Percentiles rank a stretch among this genome's conserved stretches.
phyloP scores from a whole-genome alignment of 345 rosid species.

The Iberis pinnata region DNA sequence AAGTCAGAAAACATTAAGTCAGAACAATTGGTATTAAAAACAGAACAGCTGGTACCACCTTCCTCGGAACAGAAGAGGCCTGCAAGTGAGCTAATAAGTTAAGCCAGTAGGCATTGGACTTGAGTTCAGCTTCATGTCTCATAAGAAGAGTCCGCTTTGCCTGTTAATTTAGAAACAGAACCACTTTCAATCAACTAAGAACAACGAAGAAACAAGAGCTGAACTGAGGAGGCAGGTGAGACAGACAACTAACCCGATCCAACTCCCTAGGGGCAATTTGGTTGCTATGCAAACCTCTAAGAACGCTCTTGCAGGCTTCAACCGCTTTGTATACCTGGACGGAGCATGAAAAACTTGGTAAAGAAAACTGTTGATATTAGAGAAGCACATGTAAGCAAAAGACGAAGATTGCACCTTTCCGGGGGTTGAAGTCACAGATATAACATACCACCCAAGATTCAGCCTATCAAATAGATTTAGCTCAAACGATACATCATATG shows the following conservation, averaged over 20 bases:
- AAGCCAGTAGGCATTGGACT: slow-evolving; percentile 99
- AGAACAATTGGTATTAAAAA: background rate
- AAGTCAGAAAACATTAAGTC: slow-evolving; percentile 15
- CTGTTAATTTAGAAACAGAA: slow-evolving; percentile 35
- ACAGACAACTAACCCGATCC: slow-evolving; percentile 82
- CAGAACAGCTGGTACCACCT: slow-evolving; percentile 40
- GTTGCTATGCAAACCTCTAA: slow-evolving; percentile 86
- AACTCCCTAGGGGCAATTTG: slow-evolving; percentile 76
- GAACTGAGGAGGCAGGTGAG: background rate
- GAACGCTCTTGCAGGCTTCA: slow-evolving; percentile 96
- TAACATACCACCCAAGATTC: slow-evolving; percentile 97
- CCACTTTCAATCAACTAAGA: background rate
- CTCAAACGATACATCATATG: slow-evolving; percentile 97
- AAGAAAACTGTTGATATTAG: slow-evolving; percentile 3
- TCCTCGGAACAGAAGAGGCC: slow-evolving; percentile 87
- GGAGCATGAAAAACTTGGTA: slow-evolving; percentile 21
- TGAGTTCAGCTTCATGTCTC: slow-evolving; percentile 99
- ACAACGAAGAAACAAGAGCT: background rate
- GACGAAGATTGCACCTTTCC: slow-evolving; percentile 56
- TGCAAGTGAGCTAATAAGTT: slow-evolving; percentile 94
- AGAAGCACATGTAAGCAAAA: slow-evolving; percentile 6
- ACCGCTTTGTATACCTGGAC: slow-evolving; percentile 86
- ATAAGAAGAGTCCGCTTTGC: slow-evolving; percentile 92
- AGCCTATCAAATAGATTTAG: slow-evolving; percentile 91
- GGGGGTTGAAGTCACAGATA: slow-evolving; percentile 97